Base-by-base conservation (phyloP, 192 early-diverging fungal genomes). In the Endogone sp. region DNA sequence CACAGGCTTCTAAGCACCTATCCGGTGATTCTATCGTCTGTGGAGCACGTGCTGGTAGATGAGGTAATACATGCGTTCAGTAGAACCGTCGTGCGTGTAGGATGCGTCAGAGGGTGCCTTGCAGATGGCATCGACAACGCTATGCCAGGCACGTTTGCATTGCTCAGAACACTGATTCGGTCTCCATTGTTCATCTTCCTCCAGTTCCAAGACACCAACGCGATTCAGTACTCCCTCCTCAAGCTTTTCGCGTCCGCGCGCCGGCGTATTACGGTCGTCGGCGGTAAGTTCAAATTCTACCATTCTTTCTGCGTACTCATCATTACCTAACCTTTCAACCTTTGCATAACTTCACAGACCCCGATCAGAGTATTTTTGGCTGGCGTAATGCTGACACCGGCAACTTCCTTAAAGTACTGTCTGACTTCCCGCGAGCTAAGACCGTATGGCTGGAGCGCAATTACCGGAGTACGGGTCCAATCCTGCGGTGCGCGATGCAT, bases 151-250 rank as follows among this genome's bases (percentile, higher is more conserved):
- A n/a, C n/a, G n/a, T n/a, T n/a, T n/a, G n/a, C n/a, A n/a, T n/a
- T n/a, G n/a, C n/a, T n/a, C n/a, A n/a, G n/a, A n/a, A n/a, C n/a
- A n/a, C n/a, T n/a, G n/a, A n/a, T n/a, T n/a, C n/a, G n/a, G n/a
- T n/a, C n/a, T n/a, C n/a, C n/a, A n/a, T n/a, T n/a, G n/a, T n/a
- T n/a, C n/a, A n/a, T n/a, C n/a, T n/a, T 4, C 9, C 54, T 16
- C 20, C 27, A 75, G 74, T 75, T 65, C 29, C 74, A 75, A 66
- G 74, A 75, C 28, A 71, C 74, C 32, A 75, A 69, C 29, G 16
- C 27, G 29, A 30, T 67, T 30, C 74, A 75, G 55, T 75, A 71
- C 30, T 30, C 69, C 20, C 24, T 75, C 59, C 44, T 75, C 2
- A 59, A 67, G 29, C n/a, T 66, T 3, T 37, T 75, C 31, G 69